phyloP scores from a whole-genome alignment of 139 green algal species.

The Trebouxia sp. region DNA sequence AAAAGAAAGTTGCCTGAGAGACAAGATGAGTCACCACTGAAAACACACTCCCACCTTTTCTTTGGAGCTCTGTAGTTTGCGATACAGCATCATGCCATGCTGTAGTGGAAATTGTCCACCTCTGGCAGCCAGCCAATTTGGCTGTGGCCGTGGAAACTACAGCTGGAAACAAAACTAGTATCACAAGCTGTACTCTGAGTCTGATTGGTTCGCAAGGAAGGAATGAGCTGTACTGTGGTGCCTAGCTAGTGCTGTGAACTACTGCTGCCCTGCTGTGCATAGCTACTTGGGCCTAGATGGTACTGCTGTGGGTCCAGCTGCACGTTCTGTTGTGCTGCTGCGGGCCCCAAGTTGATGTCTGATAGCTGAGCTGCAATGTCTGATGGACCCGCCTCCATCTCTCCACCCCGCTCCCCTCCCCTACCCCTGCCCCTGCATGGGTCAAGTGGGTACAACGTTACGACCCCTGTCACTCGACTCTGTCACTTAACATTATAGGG shows the following conservation, averaged over 20 bases:
- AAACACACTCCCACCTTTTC: not conserved
- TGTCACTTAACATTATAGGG: no score
- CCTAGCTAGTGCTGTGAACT: slow-evolving; percentile 4
- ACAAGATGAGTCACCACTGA: not conserved
- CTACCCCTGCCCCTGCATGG: not conserved
- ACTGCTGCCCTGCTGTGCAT: not conserved
- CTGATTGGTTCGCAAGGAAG: not conserved
- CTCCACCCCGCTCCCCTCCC: not conserved
- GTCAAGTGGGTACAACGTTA: no score
- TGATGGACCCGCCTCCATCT: not conserved
- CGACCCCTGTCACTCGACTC: no score
- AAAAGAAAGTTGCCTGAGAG: not conserved
- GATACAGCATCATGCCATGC: slow-evolving; percentile 11
- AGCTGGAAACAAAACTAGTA: not conserved
- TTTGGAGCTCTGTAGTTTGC: slow-evolving; percentile 5
- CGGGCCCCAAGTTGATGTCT: not conserved
- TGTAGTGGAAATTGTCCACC: not conserved
- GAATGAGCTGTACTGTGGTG: not conserved
- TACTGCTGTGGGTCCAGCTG: not conserved
- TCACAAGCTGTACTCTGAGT: slow-evolving; percentile 22
- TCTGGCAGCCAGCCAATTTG: not conserved
- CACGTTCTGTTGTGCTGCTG: not conserved
- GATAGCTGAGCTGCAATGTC: not conserved
- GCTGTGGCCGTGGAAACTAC: slow-evolving; percentile 13
- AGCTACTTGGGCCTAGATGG: no score